Conservation (phyloP, 495 filamentous ascomycete genomes). For the Tuber magnatum region DNA sequence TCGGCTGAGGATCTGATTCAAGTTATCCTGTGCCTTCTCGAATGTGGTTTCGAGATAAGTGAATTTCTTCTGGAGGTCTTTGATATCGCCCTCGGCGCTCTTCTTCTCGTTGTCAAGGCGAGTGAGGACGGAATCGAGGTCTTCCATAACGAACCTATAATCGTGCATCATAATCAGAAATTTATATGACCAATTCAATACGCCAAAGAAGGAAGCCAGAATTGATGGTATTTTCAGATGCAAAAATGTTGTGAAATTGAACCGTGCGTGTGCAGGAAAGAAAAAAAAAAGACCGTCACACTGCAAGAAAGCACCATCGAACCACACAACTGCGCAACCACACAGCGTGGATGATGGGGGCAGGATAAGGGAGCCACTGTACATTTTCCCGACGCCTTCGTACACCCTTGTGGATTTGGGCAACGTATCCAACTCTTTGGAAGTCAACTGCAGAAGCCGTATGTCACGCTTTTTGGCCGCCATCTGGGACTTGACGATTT, state of each 20-base stretch:
- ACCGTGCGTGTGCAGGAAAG: conserved; percentile 10
- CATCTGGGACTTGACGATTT: conserved; percentile 76
- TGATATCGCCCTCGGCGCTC: conserved; percentile 67
- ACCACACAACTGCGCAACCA: neutral
- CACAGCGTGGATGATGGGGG: conserved; percentile 1
- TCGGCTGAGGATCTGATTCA: conserved; percentile 73
- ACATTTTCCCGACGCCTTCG: conserved; percentile 97
- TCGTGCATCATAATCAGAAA: neutral
- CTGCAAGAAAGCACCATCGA: neutral
- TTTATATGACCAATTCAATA: neutral
- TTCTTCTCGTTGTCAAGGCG: conserved; percentile 67
- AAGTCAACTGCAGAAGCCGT: conserved; percentile 80
- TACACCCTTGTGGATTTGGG: conserved; percentile 78
- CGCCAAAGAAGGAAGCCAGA: neutral
- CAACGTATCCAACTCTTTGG: conserved; percentile 68
- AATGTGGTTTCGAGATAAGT: conserved; percentile 90
- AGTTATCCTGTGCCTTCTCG: conserved; percentile 82
- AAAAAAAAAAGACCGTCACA: conserved; percentile 18
- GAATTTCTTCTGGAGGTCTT: conserved; percentile 77
- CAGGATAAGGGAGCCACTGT: conserved; percentile 7
- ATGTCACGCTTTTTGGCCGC: conserved; percentile 79
- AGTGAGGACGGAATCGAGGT: conserved; percentile 63
- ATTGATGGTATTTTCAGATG: neutral
- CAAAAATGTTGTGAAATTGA: neutral
- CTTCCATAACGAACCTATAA: conserved; percentile 74